Evolutionary conservation across 768 basidiomycete species (phyloP).

Genomic region (Pisolithus sp.): DNA sequence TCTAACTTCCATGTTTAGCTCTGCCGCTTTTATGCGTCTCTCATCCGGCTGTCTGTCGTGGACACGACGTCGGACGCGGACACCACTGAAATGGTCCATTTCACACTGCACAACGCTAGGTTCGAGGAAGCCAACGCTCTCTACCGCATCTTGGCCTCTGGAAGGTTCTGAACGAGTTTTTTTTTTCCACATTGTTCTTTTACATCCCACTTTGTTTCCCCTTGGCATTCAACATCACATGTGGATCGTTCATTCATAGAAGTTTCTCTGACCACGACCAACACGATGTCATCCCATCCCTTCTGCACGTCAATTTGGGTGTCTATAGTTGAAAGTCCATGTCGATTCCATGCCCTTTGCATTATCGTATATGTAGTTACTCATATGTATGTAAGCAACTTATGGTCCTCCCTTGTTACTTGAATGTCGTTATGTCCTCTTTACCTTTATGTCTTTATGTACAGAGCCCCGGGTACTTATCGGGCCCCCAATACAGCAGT

Average conservation of each 20-base stretch:
- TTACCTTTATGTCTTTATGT: constrained; percentile 2
- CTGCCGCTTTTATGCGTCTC: constrained; percentile 68
- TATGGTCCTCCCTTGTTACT: neutral
- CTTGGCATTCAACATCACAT: neutral
- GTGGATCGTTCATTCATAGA: neutral
- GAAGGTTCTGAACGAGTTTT: constrained; percentile 21
- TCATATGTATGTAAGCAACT: neutral
- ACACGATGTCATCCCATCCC: no score
- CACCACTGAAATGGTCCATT: constrained; percentile 72
- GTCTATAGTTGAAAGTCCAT: neutral
- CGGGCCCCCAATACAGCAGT: no score
- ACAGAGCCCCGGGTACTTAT: neutral
- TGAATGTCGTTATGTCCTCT: neutral
- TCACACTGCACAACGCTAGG: constrained; percentile 62
- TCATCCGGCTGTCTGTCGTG: constrained; percentile 61
- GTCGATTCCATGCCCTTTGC: neutral
- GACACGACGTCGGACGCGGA: constrained; percentile 61
- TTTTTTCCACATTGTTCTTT: neutral
- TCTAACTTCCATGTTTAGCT: constrained; percentile 31
- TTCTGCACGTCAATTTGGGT: no score
- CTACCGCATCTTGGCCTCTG: constrained; percentile 55
- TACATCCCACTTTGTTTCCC: neutral
- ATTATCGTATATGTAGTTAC: neutral
- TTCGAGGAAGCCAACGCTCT: constrained; percentile 74
- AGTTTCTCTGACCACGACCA: neutral